Base-by-base conservation (phyloP, 2,329 filamentous ascomycete genomes). In the Xylariaceae sp. region DNA sequence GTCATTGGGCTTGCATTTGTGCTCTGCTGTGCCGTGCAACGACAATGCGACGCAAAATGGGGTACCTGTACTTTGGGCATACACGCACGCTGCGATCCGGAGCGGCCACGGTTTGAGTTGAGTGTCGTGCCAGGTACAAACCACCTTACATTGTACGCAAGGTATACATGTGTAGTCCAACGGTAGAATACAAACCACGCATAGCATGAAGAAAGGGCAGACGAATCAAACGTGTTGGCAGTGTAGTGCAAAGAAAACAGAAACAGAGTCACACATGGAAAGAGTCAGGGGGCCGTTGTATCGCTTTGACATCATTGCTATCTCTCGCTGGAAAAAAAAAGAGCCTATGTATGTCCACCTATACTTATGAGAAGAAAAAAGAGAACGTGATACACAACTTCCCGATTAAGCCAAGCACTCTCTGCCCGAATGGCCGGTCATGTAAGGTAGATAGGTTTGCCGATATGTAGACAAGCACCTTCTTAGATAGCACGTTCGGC, bases 401-500 rank as follows among this genome's bases (percentile, higher is more conserved):
- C 19, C 19, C 19, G 1, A 19, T 19, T 19, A 19, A 19, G 19
- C 19, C 19, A 19, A 19, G 19, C 19, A 19, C 19, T 19, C 19
- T 19, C 32, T 8, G 32, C 32, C 35, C 35, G 8, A 37, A 11
- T 11, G 12, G 35, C 3, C 8, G 12, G 35, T 8, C 8, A 34
- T 34, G 32, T 34, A 34, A 19, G 32, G 32, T 34, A 34, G 32
- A 34, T 8, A 34, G 35, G 1, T 11, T 11, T 3, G 8, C 35
- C 35, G 35, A 37, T 37, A 19, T 19, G 19, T 19, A 19, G 19
- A 19, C 12, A 42, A 39, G 11, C 40, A n/a, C 30, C n/a, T 11
- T 11, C 35, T 55, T 65, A 73, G 9, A 75, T 74, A 1, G 73
- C 71, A 56, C 72, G 67, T 29, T 71, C 71, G 32, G 77, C 76